These are phyloP conservation scores for Tricholoma terreum DNA, from an alignment of 768 basidiomycete genomes.

Conservation along the genomic window DNA sequence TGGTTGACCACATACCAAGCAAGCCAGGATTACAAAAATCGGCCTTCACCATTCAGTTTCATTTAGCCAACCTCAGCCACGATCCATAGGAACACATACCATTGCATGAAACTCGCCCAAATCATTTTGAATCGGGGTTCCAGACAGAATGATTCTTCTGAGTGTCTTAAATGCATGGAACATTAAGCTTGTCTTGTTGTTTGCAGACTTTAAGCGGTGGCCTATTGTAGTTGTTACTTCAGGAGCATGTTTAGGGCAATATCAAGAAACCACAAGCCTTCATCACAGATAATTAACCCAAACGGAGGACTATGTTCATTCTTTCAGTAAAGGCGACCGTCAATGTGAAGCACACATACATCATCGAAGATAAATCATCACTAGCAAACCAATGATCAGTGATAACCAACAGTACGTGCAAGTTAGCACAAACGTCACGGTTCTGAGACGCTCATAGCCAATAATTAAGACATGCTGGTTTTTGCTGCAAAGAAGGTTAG, in stretches of 20 bases:
- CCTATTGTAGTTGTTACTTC: slow-evolving; percentile 38
- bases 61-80: not conserved
- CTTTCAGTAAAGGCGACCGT: not conserved
- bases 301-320: slow-evolving; percentile 68
- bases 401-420: not conserved
- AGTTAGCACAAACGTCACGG: slow-evolving; percentile 57
- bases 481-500: slow-evolving; percentile 39
- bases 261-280: slow-evolving; percentile 49
- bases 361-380: slow-evolving; percentile 56
- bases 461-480: slow-evolving; percentile 87
- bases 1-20: slow-evolving; percentile 49
- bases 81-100: slow-evolving; percentile 45
- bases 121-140: slow-evolving; percentile 98
- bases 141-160: slow-evolving; percentile 85
- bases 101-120: slow-evolving; percentile 94
- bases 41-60: slow-evolving; percentile 44
- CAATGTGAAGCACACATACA: slow-evolving; percentile 37
- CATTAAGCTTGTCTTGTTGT: slow-evolving; percentile 85
- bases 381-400: slow-evolving; percentile 8
- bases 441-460: slow-evolving; percentile 88
- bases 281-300: slow-evolving; percentile 92
- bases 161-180: slow-evolving; percentile 75
- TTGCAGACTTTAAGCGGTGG: slow-evolving; percentile 89
- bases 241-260: not conserved
- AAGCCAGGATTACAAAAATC: slow-evolving; percentile 95